phyloP scores from a whole-genome alignment of 768 basidiomycete species.

The Porpolomopsis calyptriformis region DNA sequence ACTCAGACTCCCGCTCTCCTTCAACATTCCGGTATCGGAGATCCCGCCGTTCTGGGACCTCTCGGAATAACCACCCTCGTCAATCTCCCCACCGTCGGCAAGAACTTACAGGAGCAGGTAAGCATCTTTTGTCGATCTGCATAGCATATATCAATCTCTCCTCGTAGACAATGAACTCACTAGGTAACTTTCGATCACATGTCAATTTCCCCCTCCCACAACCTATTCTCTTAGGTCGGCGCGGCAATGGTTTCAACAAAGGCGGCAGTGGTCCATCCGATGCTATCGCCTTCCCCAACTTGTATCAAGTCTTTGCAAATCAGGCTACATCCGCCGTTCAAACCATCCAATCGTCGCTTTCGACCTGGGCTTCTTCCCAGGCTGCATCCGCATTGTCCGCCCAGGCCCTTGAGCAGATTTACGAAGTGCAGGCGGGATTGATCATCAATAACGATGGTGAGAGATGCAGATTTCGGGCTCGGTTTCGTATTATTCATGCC shows the following conservation, averaged over 20 bases:
- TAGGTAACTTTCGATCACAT: slow-evolving; percentile 9
- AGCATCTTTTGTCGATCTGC: neutral
- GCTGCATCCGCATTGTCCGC: slow-evolving; percentile 29
- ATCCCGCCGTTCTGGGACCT: slow-evolving; percentile 31
- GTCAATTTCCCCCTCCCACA: neutral
- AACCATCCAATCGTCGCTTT: slow-evolving; percentile 28
- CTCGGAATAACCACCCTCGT: slow-evolving; percentile 39
- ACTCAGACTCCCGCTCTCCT: slow-evolving; percentile 34
- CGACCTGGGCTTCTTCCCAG: slow-evolving; percentile 35
- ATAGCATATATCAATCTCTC: neutral
- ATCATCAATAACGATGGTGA: slow-evolving; percentile 39
- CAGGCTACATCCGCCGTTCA: slow-evolving; percentile 22
- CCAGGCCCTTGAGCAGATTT: slow-evolving; percentile 32
- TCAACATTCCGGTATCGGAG: slow-evolving; percentile 50
- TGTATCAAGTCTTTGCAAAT: slow-evolving; percentile 35
- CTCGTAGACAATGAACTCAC: slow-evolving; percentile 29
- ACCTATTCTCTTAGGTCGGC: slow-evolving; percentile 18
- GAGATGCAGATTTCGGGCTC: slow-evolving; percentile 4
- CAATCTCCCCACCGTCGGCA: slow-evolving; percentile 39
- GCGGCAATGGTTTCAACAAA: slow-evolving; percentile 29
- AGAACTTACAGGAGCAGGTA: slow-evolving; percentile 49
- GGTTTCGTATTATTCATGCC: neutral
- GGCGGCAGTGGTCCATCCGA: slow-evolving; percentile 37
- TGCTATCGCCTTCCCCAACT: slow-evolving; percentile 41
- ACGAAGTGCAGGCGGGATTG: slow-evolving; percentile 34